Evolutionary conservation across 2,329 filamentous ascomycete species (phyloP), one percentile per base, ranked within the genome.

Genomic region (Neopestalotiopsis sp.): DNA sequence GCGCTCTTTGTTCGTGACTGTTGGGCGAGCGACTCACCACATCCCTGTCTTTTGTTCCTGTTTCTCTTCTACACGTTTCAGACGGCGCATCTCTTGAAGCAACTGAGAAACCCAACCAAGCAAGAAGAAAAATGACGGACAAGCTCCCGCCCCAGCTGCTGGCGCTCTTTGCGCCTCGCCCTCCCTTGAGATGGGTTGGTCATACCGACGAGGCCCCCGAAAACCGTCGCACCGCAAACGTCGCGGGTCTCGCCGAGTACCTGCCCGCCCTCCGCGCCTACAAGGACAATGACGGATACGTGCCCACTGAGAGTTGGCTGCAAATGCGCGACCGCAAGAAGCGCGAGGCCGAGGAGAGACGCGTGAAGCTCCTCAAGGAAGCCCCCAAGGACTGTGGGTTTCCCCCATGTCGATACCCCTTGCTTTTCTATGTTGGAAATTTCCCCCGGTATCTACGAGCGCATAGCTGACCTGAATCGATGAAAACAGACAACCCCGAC

Each of bases 81-180:
- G 30, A 34, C 32, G 34, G 59, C 34, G 34, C 34, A 59, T 28
- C 57, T 59, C n/a, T 24, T 28, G 57, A 12, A 34, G 57, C n/a
- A 13, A 30, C 10, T 34, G 17, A 30, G 28, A 59, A 28, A 30
- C 28, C 14, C 12, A 20, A 58, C 24, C 24, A 24, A 59, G 57
- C 24, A 20, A 4, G 9, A 40, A n/a, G 12, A 14, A 62, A 61
- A 20, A 99, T 98, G 96, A 98, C 96, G 65, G 95, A 98, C 87
- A 96, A 97, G 83, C 92, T 99, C 24, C 95, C 96, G 69, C 94
- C 93, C 68, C 95, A 97, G 79, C 89, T 98, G 69, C 88, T 98
- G 76, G 93, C 93, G 82, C 93, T 98, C 74, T 99, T 99, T 84
- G 93, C 95, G 83, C 94, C 96, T 79, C 93, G 96, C 70, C 96